Evolutionary conservation across 1,139 yeast genomes (phyloP), one percentile per base, ranked within the genome.

Genomic region (Candida labiduridarum): DNA sequence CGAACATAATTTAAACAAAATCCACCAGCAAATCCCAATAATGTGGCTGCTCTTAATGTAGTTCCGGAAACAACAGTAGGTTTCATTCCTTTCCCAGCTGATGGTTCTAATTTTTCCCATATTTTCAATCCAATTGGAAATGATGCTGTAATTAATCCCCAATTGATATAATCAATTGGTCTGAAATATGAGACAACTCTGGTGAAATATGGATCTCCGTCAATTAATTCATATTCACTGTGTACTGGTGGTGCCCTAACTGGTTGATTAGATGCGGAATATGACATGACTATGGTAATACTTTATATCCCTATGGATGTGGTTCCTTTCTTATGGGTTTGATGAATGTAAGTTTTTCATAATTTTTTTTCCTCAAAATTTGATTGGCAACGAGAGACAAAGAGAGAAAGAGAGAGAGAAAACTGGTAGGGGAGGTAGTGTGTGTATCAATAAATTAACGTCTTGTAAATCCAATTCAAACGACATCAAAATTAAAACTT

Each of bases 101-200:
- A 68, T 36, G 89, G 88, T 60, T 84, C 88, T 55, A 81, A 69
- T 64, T 76, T 79, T 68, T 87, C 92, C 75, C 87, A 79, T 18
- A 79, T 71, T 52, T 79, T 73, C 57, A 87, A 72, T 18, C 84
- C 77, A 42, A 81, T 69, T 35, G 96, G 96, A 62, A 76, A 68
- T 35, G 83, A 89, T 12, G 80, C 83, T 14, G 82, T 81, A 4
- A 89, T 75, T n/a, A 79, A 78, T 2, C 82, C 90, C 86, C 90
- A 83, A 40, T 74, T 68, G 14, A 75, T 79, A 62, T 81, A 82
- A 69, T 89, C 96, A 10, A 85, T 75, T 18, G 80, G 67, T 65
- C 96, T 79, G 68, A 89, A 83, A 71, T 85, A 89, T 44, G 84
- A 74, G 25, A 89, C 83, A 33, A 89, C 96, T 57, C 89, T 78